Evolutionary conservation across 768 basidiomycete species (phyloP), one percentile per base, ranked within the genome.

Genomic region (Pholiota molesta): DNA sequence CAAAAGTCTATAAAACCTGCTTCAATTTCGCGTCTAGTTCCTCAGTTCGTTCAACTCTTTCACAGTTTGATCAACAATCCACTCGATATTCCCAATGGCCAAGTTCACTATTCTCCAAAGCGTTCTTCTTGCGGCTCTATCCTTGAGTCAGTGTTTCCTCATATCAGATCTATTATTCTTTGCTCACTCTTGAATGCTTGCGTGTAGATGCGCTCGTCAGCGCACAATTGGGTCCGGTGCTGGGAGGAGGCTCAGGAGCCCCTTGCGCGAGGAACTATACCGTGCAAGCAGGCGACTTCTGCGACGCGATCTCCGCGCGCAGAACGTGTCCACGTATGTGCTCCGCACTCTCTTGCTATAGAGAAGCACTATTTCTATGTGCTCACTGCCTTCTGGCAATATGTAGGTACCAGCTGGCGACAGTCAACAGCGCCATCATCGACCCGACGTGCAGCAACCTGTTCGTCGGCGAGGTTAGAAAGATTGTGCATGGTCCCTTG

Each of bases 391-490:
- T 6, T 31, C 1, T 29, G 29, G 29, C 6, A 6, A 14, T 39
- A 56, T 31, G 13, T 54, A 85, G 84, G 0, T 85, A 78, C 73
- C 88, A 90, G 70, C 80, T 90, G 57, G 80, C 81, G 11, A 60
- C 75, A 21, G 80, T 82, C 42, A 90, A 90, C 74, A 64, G 67
- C 5, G 80, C 72, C 19, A 65, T 72, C 63, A 84, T 90, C 68
- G 75, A 87, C 68, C 63, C 82, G 1, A 68, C 65, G 19, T 91
- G 90, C 70, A 72, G 74, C 56, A 87, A 90, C 72, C 76, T 90
- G 49, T 71, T 69, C n/a, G 62, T 76, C 17, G 84, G 79, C 59
- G 77, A 86, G 76, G 84, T 82, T 56, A 57, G 73, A 31, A 31
- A 31, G 31, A 29, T 29, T 29, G 29, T n/a, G 6, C 29, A 29